A percentile compares a stretch with the other conserved stretches of the same genome.
Conservation (phyloP, 2,329 filamentous ascomycete genomes). For the Fusarium bulbicola region DNA sequence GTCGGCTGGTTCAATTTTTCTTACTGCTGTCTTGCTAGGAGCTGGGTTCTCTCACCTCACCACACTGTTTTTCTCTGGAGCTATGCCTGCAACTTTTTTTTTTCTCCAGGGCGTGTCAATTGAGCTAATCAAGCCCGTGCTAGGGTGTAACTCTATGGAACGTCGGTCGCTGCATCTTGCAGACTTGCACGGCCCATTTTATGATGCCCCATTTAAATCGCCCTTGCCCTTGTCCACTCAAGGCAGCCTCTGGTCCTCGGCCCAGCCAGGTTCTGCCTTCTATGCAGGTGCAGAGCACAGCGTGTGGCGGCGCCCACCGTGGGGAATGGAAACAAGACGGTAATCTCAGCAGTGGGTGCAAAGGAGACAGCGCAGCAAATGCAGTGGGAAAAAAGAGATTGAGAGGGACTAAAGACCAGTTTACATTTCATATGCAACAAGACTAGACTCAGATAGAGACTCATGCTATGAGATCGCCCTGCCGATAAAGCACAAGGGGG, state of each 20-base stretch:
- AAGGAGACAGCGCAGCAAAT: conserved; percentile 14
- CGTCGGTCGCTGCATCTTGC: conserved; percentile 41
- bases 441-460: conserved; percentile 15
- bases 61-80: not conserved
- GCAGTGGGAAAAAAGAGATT: conserved; percentile 14
- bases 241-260: conserved; percentile 35
- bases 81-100: conserved; percentile 9
- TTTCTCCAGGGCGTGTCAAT: conserved; percentile 13
- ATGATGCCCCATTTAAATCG: conserved; percentile 34
- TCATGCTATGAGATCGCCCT: conserved; percentile 11
- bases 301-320: conserved; percentile 37
- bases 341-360: conserved; percentile 40
- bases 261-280: conserved; percentile 36
- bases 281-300: conserved; percentile 40
- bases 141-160: conserved; percentile 29
- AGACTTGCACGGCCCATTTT: conserved; percentile 15
- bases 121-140: conserved; percentile 8
- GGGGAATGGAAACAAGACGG: conserved; percentile 46
- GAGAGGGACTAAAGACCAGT: conserved; percentile 5
- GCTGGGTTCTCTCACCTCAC: not conserved
- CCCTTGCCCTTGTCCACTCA: conserved; percentile 26
- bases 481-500: conserved; percentile 6
- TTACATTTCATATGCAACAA: not conserved
- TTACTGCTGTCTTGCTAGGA: not conserved
- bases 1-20: conserved; percentile 38